Base-by-base conservation (phyloP, 1,139 yeast genomes). In the Kurtzmaniella quercitrusa region DNA sequence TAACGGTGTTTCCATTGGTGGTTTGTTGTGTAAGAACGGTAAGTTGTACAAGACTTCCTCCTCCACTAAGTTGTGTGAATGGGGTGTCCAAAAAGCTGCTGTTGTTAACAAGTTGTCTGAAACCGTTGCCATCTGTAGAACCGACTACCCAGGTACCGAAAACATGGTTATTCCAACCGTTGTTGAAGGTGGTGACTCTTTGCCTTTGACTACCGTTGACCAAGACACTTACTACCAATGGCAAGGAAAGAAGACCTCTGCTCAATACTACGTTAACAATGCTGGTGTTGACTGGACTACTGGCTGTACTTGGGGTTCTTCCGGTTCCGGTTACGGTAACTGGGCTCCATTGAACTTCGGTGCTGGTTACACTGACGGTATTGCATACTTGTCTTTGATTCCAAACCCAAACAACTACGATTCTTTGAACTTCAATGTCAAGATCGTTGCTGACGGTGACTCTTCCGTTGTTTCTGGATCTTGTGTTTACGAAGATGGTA, bases 141-240 rank as follows among this genome's bases (percentile, higher is more conserved):
- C 98, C 49, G 98, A 93, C 67, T 93, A 93, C 79, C 98, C 98
- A 58, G 98, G 98, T 73, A 84, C 96, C 50, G 98, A 93, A 76
- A 89, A 88, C 78, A 93, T 93, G 98, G 91, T 82, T 56, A 77
- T 91, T 50, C 98, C 98, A 62, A 91, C 97, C 48, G 69, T 80
- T 46, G 86, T 91, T 43, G 65, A 65, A 35, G 88, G 84, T 48
- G 96, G 96, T 55, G 61, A 71, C 36, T 54, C 76, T 35, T 69
- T 76, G 56, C 84, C 86, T 41, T 74, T 88, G 55, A 75, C 96
- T 42, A 94, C 84, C 51, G 96, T 89, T 51, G 78, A 89, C 64
- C 81, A 82, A 63, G 80, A 68, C 57, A 60, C 71, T 49, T 91
- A 91, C 80, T 93, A 80, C 80, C 65, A 63, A 45, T 91, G 97